Evolutionary conservation across 202 grass and related monocot species (phyloP), one percentile per base, ranked within the genome.

Genomic region (Hordeum pubiflorum): DNA sequence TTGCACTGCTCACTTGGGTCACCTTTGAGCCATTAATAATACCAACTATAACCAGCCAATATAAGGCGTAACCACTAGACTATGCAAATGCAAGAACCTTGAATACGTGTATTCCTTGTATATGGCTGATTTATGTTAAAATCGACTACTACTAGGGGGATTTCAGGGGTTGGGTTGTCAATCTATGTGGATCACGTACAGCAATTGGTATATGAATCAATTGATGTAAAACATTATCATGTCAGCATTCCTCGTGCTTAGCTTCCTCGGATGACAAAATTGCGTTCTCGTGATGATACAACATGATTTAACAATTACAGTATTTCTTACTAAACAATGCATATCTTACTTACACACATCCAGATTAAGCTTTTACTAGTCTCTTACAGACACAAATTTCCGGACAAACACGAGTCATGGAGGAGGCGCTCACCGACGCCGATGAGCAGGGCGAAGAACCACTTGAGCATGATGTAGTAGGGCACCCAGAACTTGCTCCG

Each of bases 401-500:
- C 17, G 2, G 39, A 46, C 38, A 41, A 77, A 34, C 26, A 75
- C 2, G 3, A 33, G 74, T 65, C 38, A 83, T 39, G 9, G 4
- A n/a, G 41, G 63, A 20, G 33, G 72, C 15, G 26, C 95, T 77
- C 81, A 98, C 96, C 96, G 14, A 98, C 89, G 22, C 96, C 96
- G 34, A 98, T 98, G 48, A 98, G 85, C 61, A 98, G 76, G 31
- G 96, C 62, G 75, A 95, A 93, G 6, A 95, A 54, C 96, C 96
- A 98, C 85, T 95, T 98, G 55, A 98, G 83, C 73, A 94, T 82
- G 77, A 98, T 34, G 86, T 91, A 95, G 80, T 98, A 98, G 22
- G 86, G 86, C 65, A 98, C 86, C 96, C 96, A 98, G 81, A 95
- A 84, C 84, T 89, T 98, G 84, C 92, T 90, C 78, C 89, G 90